These are phyloP conservation scores for Stephania cephalantha DNA, from an alignment of 164 flowering plant species.

Conservation along the genomic window DNA sequence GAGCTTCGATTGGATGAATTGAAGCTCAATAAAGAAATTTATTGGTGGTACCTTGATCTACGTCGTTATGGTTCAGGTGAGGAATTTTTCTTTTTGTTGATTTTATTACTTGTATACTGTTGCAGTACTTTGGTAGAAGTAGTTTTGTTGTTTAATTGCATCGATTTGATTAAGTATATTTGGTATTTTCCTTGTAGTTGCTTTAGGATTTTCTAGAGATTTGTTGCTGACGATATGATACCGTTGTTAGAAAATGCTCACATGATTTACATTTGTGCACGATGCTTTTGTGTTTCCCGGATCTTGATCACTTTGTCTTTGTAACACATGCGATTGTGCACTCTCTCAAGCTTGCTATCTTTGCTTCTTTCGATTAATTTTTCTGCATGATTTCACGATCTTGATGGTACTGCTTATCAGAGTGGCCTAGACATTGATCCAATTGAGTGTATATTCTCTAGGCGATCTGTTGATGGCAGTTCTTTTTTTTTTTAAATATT, in stretches of 20 bases:
- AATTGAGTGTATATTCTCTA: no score
- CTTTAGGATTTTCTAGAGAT: not conserved
- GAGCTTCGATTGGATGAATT: constrained; percentile 73
- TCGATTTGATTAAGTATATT: not conserved
- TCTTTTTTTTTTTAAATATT: no score
- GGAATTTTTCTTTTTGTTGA: constrained; percentile 9
- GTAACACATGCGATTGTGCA: not conserved
- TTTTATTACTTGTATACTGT: not conserved
- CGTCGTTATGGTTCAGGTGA: constrained; percentile 96
- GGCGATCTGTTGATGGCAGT: no score
- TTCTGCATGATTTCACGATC: no score
- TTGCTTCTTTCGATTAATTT: no score
- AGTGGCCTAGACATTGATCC: no score
- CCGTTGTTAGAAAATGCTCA: not conserved
- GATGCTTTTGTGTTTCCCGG: not conserved
- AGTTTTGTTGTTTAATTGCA: not conserved
- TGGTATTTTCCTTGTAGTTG: not conserved
- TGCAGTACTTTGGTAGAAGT: not conserved
- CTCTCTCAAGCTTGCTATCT: no score
- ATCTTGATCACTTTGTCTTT: not conserved
- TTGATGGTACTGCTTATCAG: no score
- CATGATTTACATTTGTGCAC: not conserved
- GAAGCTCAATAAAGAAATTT: constrained; percentile 74
- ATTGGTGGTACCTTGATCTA: constrained; percentile 98
- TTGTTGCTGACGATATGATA: not conserved